Evolutionary conservation across 2,329 filamentous ascomycete genomes (phyloP), one percentile per base, ranked within the genome.

Genomic region (Ceratocystis papillata): DNA sequence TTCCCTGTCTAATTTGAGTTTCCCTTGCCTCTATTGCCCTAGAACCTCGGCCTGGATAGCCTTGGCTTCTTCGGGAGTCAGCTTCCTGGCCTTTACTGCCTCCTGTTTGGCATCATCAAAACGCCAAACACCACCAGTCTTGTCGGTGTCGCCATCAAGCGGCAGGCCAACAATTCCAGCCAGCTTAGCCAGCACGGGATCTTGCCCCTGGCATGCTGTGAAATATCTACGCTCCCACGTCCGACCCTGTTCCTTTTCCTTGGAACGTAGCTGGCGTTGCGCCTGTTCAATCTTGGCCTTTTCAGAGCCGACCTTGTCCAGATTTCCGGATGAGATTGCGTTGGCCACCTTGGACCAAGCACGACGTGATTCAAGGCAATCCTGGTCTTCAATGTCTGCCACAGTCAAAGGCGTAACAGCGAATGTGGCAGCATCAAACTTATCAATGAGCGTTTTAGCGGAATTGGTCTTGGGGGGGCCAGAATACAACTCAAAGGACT

Each of bases 281-380:
- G 87, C 85, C 71, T 90, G 89, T 76, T 97, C 94, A 69, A 97
- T 96, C 76, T 90, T 89, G 67, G 83, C 83, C 80, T 97, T 97
- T 74, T 96, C 89, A 15, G 77, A 73, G 1, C 85, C 85, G 0
- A 90, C 90, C 3, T 82, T 78, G 70, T 96, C 90, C 83, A 96
- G 90, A 74, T 96, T 90, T 67, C 90, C 89, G 70, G 82, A 84
- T 66, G 84, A 81, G 71, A 97, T 67, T 60, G 87, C 90, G 37
- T 83, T 83, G 0, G 90, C 90, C 30, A 97, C 93, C 72, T 89
- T 89, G 69, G 82, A 79, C 94, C 93, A 97, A 2, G 93, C 93
- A 67, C 89, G 84, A 60, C 93, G 85, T 15, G 89, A 90, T 77
- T 97, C 93, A 69, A 94, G 86, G 10, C 90, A 84, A 73, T 96